Conservation (phyloP, 257 asterid genomes). For the Scutellaria galericulata region DNA sequence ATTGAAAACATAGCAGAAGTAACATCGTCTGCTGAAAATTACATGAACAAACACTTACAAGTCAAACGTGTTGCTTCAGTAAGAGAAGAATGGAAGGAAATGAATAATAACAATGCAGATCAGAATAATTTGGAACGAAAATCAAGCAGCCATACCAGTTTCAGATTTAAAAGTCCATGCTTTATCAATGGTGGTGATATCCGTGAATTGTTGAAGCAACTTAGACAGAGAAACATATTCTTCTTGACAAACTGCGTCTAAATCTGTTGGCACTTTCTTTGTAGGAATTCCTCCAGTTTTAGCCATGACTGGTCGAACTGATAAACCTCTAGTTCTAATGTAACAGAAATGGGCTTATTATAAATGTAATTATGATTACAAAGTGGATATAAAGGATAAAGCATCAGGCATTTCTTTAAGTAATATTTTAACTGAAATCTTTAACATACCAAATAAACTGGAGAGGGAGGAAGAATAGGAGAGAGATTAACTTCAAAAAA, state of each 20-base stretch:
- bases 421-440: neutral
- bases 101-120: neutral
- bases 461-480: neutral
- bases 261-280: constrained; percentile 40
- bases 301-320: constrained; percentile 55
- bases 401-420: constrained; percentile 7
- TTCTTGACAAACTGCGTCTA: constrained; percentile 56
- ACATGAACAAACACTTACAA: constrained; percentile 3
- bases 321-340: constrained; percentile 35
- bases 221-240: constrained; percentile 62
- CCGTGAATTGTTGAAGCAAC: constrained; percentile 69
- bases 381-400: constrained; percentile 13
- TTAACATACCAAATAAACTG: neutral
- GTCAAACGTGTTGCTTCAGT: constrained; percentile 14
- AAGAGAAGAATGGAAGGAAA: neutral
- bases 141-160: constrained; percentile 52
- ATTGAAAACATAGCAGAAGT: constrained; percentile 74
- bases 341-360: constrained; percentile 15
- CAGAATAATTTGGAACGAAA: neutral
- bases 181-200: constrained; percentile 75
- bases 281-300: constrained; percentile 44
- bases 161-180: constrained; percentile 84
- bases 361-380: neutral
- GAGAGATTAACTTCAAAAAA: neutral
- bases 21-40: constrained; percentile 53